These are phyloP conservation scores for Rhododendron mucronatum DNA, from an alignment of 148 eudicot species.

Conservation along the genomic window DNA sequence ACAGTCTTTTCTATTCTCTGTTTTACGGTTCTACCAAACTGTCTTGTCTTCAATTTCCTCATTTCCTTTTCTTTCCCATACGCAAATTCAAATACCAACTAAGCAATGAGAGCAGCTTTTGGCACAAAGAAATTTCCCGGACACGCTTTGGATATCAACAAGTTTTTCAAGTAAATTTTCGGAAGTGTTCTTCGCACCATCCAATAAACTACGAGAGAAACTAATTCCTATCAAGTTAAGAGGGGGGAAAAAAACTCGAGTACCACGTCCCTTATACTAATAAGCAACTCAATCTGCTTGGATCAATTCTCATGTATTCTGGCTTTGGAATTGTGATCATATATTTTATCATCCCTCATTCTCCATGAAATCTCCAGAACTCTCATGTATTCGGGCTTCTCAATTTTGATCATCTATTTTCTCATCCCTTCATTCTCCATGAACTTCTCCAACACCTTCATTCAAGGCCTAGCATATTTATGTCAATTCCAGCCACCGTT, in stretches of 20 bases:
- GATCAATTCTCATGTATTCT: background rate
- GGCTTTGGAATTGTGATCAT: background rate
- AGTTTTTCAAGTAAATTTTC: background rate
- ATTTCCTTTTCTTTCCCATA: background rate
- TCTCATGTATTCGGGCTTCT: background rate
- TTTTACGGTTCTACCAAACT: background rate
- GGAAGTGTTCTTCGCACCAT: background rate
- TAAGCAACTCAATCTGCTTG: background rate
- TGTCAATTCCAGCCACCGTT: constrained; percentile 19
- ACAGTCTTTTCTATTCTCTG: background rate
- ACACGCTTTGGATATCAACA: background rate
- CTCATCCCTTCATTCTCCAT: constrained; percentile 26
- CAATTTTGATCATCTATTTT: constrained; percentile 9
- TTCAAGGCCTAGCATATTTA: constrained; percentile 4
- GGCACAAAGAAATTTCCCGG: background rate
- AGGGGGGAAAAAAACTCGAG: background rate
- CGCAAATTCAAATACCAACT: background rate
- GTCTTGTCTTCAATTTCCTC: background rate
- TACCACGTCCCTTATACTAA: background rate
- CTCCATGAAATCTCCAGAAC: constrained; percentile 18
- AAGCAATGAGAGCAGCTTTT: background rate
- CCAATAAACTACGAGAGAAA: background rate
- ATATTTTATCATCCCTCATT: constrained; percentile 27
- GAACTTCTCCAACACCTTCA: constrained; percentile 10
- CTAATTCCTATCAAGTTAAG: background rate